Evolutionary conservation across 164 flowering plant species (phyloP).

Genomic region (Nymphaea colorata): DNA sequence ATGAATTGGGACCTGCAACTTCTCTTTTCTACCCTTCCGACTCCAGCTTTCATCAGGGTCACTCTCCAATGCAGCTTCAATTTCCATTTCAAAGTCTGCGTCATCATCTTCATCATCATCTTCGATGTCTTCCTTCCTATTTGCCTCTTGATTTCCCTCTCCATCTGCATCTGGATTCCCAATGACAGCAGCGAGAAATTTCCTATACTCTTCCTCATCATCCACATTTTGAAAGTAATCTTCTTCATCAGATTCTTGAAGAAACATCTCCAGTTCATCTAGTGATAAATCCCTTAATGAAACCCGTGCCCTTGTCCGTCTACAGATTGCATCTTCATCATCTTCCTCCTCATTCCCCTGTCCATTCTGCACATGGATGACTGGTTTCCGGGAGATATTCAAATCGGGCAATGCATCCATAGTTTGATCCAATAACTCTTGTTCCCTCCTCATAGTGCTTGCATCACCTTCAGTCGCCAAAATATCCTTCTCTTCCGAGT

Average conservation of each 20-base stretch:
- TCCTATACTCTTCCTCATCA: slow-evolving; percentile 87
- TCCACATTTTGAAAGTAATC: slow-evolving; percentile 78
- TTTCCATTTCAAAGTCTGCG: slow-evolving; percentile 93
- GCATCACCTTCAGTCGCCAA: slow-evolving; percentile 14
- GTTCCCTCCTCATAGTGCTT: slow-evolving; percentile 1
- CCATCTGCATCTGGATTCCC: slow-evolving; percentile 36
- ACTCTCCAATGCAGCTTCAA: slow-evolving; percentile 90
- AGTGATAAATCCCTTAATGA: slow-evolving; percentile 87
- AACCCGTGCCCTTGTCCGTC: slow-evolving; percentile 85
- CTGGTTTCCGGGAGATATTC: slow-evolving; percentile 10
- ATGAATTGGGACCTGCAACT: slow-evolving; percentile 30
- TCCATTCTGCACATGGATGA: slow-evolving; percentile 6
- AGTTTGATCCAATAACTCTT: neutral
- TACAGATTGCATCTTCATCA: slow-evolving; percentile 80
- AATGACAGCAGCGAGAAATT: slow-evolving; percentile 86
- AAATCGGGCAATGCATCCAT: slow-evolving; percentile 8
- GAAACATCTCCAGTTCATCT: slow-evolving; percentile 92
- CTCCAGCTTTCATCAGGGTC: slow-evolving; percentile 45
- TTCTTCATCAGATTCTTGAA: slow-evolving; percentile 93
- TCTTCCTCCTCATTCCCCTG: slow-evolving; percentile 12
- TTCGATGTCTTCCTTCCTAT: slow-evolving; percentile 47
- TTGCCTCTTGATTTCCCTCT: slow-evolving; percentile 18
- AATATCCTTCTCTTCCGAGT: slow-evolving; percentile 5
- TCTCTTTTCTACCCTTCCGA: slow-evolving; percentile 12
- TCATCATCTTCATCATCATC: slow-evolving; percentile 57